Evolutionary conservation across 2,329 filamentous ascomycete species (phyloP), one percentile per base, ranked within the genome.

Genomic region (Basipetospora chlamydospora): DNA sequence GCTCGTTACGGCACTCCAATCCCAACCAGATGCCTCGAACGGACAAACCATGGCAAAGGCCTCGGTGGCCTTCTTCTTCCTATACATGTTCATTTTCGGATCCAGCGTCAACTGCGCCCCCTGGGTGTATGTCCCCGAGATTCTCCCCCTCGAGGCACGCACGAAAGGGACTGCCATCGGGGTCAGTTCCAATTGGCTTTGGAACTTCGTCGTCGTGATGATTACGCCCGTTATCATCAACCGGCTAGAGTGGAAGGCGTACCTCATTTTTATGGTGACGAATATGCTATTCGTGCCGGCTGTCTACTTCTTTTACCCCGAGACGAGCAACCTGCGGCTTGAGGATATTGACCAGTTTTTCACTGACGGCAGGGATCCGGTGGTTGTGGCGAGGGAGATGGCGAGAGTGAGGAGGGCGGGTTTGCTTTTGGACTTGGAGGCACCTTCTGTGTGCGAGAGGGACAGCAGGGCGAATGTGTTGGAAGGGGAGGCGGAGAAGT

Each of bases 41-140:
- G 55, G 59, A 35, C 51, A 73, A 26, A 73, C 73, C 29, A 69
- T 75, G 28, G 34, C 26, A 12, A n/a, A 25, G 2, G 70, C 63
- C 1, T 74, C 70, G 10, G 71, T 80, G 13, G 73, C 74, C 44
- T 79, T 80, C 54, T 52, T 80, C n/a, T 80, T 79, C 49, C 66
- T 74, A 44, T 77, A 75, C 44, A 71, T 67, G 4, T 47, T 73
- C 29, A 73, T 69, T 1, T 76, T 72, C 55, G 67, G 72, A 2
- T 58, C 21, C 47, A 58, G 10, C 50, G 17, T 54, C 63, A 8
- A 67, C 69, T 68, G 70, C 3, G 64, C 70, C 47, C 64, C 60
- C 1, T 79, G 74, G 73, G 61, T 79, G 1, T 80, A 80, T 50
- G 73, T 74, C 49, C 66, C 67, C 12, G 77, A 80, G 50, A 70